phyloP scores from a whole-genome alignment of 495 filamentous ascomycete genomes.

The Penicillium cinerascens region DNA sequence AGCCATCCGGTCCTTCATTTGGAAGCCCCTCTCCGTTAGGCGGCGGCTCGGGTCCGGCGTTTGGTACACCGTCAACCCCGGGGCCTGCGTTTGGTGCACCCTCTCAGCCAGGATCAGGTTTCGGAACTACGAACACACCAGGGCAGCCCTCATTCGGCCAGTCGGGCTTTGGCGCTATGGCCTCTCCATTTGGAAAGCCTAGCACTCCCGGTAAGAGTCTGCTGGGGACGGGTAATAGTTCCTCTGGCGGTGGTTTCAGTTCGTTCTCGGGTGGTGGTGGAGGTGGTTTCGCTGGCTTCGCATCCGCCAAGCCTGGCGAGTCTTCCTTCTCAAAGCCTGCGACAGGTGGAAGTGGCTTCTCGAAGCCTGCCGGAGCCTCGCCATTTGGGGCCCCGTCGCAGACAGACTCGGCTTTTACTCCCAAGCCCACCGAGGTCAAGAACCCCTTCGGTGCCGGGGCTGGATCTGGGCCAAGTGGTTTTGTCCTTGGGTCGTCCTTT shows the following conservation, averaged over 20 bases:
- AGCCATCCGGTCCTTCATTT: constrained; percentile 20
- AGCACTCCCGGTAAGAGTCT: constrained; percentile 29
- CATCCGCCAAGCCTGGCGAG: constrained; percentile 26
- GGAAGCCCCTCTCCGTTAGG: constrained; percentile 27
- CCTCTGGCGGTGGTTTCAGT: constrained; percentile 38
- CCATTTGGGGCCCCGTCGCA: constrained; percentile 24
- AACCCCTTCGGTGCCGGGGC: constrained; percentile 50
- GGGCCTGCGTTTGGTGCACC: constrained; percentile 32
- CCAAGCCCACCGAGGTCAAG: constrained; percentile 33
- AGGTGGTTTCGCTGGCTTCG: constrained; percentile 34
- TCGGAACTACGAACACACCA: constrained; percentile 28
- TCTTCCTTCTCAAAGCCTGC: constrained; percentile 28
- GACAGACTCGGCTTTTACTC: constrained; percentile 30
- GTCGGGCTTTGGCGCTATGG: constrained; percentile 48
- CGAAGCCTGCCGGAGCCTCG: constrained; percentile 7
- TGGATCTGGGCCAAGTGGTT: constrained; percentile 38
- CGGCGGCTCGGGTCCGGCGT: constrained; percentile 35
- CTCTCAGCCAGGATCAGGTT: constrained; percentile 27
- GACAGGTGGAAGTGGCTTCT: constrained; percentile 2
- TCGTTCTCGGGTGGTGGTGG: constrained; percentile 24
- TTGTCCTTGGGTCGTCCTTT: constrained; percentile 76
- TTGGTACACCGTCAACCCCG: constrained; percentile 45
- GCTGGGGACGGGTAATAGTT: constrained; percentile 20
- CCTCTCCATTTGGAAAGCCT: constrained; percentile 40
- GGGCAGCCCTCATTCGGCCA: constrained; percentile 35